Base-by-base conservation (phyloP, 148 eudicot genomes). In the Pouteria glomerata region DNA sequence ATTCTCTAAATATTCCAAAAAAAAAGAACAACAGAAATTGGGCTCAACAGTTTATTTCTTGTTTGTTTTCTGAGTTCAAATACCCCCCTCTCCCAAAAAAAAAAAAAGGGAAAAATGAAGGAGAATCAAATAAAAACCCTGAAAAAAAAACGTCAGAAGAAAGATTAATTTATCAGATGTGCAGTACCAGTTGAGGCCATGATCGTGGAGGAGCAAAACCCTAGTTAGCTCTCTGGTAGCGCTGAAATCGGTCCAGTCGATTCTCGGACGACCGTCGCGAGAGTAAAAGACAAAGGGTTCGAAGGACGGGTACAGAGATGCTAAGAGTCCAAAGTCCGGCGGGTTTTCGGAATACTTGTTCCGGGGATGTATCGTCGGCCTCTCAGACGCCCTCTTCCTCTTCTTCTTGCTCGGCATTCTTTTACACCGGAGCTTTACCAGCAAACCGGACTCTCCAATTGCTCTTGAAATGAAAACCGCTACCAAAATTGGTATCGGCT, bases 211-310 rank as follows among this genome's bases (percentile, higher is more conserved):
- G 47, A 94, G 97, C 56, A 94, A 83, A 55, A 89, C 86, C 63
- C 87, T 80, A 16, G 98, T 89, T 72, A 94, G 92, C 77, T 91
- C 91, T 11, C 98, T 83, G 60, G 97, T 94, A 52, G 97, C 98
- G 71, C 88, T 88, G 75, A 82, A 94, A 66, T 94, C 98, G 59
- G 92, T 94, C 96, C 96, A 94, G 66, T 94, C 96, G 72, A 94
- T 94, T 70, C 78, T 82, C 29, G 97, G 88, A 0, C 89, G 86
- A 21, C 87, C 86, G 30, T 87, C 86, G 23, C 74, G 81, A 23
- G 96, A 79, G 80, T 86, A 86, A 76, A 78, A 89, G 5, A 94
- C 91, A 60, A 77, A 88, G 2, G 79, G 72, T 48, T 86, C 58
- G 69, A 94, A 94, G 4, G 91, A 83, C 45, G 90, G 89, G 78